Evolutionary conservation across 768 basidiomycete genomes (phyloP).

Genomic region (Thelephora aurantiotincta): DNA sequence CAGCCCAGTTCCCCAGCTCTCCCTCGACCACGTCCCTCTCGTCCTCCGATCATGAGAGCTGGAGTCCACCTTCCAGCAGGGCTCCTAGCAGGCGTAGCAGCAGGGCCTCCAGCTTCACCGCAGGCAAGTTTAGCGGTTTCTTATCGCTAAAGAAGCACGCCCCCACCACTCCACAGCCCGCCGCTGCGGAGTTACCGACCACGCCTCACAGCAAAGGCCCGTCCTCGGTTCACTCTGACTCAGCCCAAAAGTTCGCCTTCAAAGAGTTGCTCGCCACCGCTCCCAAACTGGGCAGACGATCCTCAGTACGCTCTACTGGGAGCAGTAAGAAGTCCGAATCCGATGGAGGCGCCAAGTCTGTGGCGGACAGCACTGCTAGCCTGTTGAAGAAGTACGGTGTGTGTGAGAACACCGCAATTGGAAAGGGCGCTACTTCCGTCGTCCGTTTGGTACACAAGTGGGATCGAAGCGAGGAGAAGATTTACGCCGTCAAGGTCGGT

Average conservation of each 20-base stretch:
- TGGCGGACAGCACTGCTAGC: constrained; percentile 36
- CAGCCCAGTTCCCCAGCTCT: constrained; percentile 21
- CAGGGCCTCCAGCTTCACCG: constrained; percentile 27
- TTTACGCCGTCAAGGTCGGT: constrained; percentile 93
- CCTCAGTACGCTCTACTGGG: constrained; percentile 55
- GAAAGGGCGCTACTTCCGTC: constrained; percentile 96
- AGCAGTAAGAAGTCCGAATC: constrained; percentile 59
- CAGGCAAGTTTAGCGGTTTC: constrained; percentile 17
- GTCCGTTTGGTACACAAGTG: constrained; percentile 97
- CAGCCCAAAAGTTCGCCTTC: constrained; percentile 66
- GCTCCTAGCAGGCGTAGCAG: constrained; percentile 42
- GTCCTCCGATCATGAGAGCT: constrained; percentile 42
- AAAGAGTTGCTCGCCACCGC: constrained; percentile 66
- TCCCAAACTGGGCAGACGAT: constrained; percentile 62
- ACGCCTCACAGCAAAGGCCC: constrained; percentile 13
- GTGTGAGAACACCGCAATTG: constrained; percentile 93
- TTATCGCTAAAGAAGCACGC: constrained; percentile 6
- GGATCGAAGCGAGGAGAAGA: constrained; percentile 91
- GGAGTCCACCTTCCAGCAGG: constrained; percentile 46
- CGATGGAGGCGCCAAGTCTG: constrained; percentile 32
- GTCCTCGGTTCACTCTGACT: constrained; percentile 25
- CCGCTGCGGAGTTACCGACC: constrained; percentile 7
- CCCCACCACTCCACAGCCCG: background rate
- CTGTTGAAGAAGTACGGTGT: constrained; percentile 89
- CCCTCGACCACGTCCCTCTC: constrained; percentile 32